phyloP scores from a whole-genome alignment of 1,139 yeast species.

The Spathaspora jeffriesii region DNA sequence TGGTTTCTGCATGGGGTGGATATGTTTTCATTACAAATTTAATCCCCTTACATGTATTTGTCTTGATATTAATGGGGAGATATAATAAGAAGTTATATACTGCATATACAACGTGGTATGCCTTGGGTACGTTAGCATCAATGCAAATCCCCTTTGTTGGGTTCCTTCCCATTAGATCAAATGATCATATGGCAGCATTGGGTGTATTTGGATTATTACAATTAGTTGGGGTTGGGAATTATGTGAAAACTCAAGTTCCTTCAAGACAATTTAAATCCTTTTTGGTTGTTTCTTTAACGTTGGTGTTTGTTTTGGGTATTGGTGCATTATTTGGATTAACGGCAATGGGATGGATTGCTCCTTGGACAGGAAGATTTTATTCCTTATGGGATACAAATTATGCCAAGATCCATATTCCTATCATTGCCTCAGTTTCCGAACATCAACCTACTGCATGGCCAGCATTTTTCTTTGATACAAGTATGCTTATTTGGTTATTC shows the following conservation, averaged over 20 bases:
- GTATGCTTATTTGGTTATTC: slow-evolving; percentile 94
- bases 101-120: slow-evolving; percentile 96
- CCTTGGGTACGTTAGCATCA: slow-evolving; percentile 93
- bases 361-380: slow-evolving; percentile 99
- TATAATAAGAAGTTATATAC: slow-evolving; percentile 82
- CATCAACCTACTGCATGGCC: slow-evolving; percentile 99
- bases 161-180: slow-evolving; percentile 92
- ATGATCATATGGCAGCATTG: slow-evolving; percentile 98
- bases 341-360: slow-evolving; percentile 92
- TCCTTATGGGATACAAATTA: slow-evolving; percentile 98
- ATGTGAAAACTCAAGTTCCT: slow-evolving; percentile 73
- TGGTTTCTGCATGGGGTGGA: slow-evolving; percentile 99
- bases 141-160: slow-evolving; percentile 99
- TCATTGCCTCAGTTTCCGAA: slow-evolving; percentile 97
- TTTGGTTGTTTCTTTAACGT: slow-evolving; percentile 58
- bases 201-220: slow-evolving; percentile 97
- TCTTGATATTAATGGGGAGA: slow-evolving; percentile 91
- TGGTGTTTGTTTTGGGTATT: slow-evolving; percentile 63
- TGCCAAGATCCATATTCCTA: slow-evolving; percentile 98
- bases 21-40: slow-evolving; percentile 97
- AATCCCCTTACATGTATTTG: slow-evolving; percentile 95
- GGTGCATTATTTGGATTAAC: slow-evolving; percentile 78
- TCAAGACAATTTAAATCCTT: slow-evolving; percentile 75
- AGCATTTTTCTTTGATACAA: slow-evolving; percentile 92
- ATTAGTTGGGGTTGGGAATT: slow-evolving; percentile 84